Conservation (phyloP, 345 rosid genomes). For the Diplotaxis tenuifolia region DNA sequence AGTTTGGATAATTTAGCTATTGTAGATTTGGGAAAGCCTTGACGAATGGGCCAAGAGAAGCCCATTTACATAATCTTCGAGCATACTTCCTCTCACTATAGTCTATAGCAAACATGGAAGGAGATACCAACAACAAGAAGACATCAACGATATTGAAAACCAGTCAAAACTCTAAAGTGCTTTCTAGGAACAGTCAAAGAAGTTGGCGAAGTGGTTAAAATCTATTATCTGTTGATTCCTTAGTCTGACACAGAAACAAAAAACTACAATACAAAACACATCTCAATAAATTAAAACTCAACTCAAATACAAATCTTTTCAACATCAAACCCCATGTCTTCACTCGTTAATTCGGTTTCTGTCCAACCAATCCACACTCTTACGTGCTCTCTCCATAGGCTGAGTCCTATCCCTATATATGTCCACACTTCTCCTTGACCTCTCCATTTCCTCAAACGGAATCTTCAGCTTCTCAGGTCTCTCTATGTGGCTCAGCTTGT, state of each 20-base stretch:
- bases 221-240: constrained; percentile 22
- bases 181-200: constrained; percentile 19
- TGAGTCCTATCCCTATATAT: constrained; percentile 67
- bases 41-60: not conserved
- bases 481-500: constrained; percentile 60
- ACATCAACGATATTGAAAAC: not conserved
- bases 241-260: constrained; percentile 5
- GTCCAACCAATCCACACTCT: constrained; percentile 79
- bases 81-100: not conserved
- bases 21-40: not conserved
- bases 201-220: constrained; percentile 14
- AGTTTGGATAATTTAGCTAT: not conserved
- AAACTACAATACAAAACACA: constrained; percentile 30
- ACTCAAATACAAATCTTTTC: constrained; percentile 25
- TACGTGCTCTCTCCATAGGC: constrained; percentile 67
- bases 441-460: constrained; percentile 73
- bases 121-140: not conserved
- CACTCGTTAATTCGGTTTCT: constrained; percentile 40
- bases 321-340: not conserved
- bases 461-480: constrained; percentile 53
- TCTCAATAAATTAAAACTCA: constrained; percentile 34
- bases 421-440: constrained; percentile 90
- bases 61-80: not conserved
- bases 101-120: no score
- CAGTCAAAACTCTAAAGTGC: constrained; percentile 5